Evolutionary conservation across 1,139 yeast species (phyloP).

Genomic region (Suhomyces kunorum): DNA sequence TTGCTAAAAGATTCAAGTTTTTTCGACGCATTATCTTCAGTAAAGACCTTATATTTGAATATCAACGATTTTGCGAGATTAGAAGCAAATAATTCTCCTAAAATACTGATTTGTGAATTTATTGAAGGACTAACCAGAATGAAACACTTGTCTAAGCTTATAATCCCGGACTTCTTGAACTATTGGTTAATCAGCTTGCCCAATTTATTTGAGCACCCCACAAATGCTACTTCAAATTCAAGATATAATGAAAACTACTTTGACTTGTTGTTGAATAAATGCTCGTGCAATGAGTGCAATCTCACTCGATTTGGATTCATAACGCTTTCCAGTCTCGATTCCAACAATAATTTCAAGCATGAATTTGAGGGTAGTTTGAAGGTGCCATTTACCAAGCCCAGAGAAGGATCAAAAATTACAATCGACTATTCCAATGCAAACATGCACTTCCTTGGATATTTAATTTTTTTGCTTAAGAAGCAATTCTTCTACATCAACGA

Average conservation of each 20-base stretch:
- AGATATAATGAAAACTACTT: conserved; percentile 14
- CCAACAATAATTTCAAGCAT: conserved; percentile 22
- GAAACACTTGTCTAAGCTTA: conserved; percentile 17
- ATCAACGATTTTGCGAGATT: conserved; percentile 25
- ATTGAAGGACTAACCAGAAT: conserved; percentile 13
- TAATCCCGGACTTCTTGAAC: conserved; percentile 30
- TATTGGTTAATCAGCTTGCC: conserved; percentile 25
- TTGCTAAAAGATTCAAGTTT: conserved; percentile 19
- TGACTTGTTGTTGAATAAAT: conserved; percentile 23
- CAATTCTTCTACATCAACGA: conserved; percentile 22
- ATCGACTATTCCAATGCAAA: conserved; percentile 18
- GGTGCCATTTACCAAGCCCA: conserved; percentile 3
- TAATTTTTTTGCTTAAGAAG: conserved; percentile 24
- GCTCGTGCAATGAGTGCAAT: conserved; percentile 23
- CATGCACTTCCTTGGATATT: conserved; percentile 22
- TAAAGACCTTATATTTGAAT: conserved; percentile 24
- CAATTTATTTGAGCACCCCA: conserved; percentile 9
- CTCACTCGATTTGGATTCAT: conserved; percentile 20
- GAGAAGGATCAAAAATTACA: conserved; percentile 6
- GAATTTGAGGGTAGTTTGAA: conserved; percentile 17
- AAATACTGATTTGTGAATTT: conserved; percentile 15
- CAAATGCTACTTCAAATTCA: not conserved
- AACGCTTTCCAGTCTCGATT: conserved; percentile 20
- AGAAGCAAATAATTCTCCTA: conserved; percentile 13
- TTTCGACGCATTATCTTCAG: conserved; percentile 14